Conservation (phyloP, 2,329 filamentous ascomycete genomes). For the Thermoascus crustaceus region DNA sequence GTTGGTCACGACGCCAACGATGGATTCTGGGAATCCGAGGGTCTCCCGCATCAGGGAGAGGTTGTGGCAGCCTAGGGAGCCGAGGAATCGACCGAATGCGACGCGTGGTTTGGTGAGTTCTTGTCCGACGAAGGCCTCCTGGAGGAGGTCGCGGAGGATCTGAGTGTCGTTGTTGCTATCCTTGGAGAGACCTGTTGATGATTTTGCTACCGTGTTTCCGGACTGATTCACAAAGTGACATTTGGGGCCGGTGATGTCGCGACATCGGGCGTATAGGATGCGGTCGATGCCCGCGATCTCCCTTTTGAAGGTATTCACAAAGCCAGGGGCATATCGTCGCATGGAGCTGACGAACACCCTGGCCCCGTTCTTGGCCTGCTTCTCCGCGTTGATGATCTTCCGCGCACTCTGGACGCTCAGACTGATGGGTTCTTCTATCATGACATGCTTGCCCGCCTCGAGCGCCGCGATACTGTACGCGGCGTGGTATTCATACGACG, state of each 20-base stretch:
- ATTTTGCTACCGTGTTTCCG: too few relatives aligned
- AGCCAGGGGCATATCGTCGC: constrained; percentile 52
- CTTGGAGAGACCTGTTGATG: constrained; percentile 13
- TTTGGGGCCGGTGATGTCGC: constrained; percentile 51
- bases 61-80: constrained; percentile 47
- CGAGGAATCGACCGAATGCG: constrained; percentile 37
- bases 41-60: constrained; percentile 48
- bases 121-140: constrained; percentile 20
- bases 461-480: constrained; percentile 46
- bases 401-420: constrained; percentile 41
- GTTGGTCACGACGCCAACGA: constrained; percentile 38
- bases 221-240: constrained; percentile 17
- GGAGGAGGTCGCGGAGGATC: constrained; percentile 10
- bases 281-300: constrained; percentile 46
- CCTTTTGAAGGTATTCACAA: constrained; percentile 43
- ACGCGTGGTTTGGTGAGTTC: constrained; percentile 22
- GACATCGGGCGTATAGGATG: constrained; percentile 47
- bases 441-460: constrained; percentile 46
- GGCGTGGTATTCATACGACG: constrained; percentile 49
- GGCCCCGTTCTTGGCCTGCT: constrained; percentile 30
- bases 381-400: constrained; percentile 44
- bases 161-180: constrained; percentile 1
- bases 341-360: constrained; percentile 54
- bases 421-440: constrained; percentile 54
- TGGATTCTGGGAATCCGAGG: constrained; percentile 42